phyloP scores from a whole-genome alignment of 345 rosid genomes.

The Melastoma malabathricum region DNA sequence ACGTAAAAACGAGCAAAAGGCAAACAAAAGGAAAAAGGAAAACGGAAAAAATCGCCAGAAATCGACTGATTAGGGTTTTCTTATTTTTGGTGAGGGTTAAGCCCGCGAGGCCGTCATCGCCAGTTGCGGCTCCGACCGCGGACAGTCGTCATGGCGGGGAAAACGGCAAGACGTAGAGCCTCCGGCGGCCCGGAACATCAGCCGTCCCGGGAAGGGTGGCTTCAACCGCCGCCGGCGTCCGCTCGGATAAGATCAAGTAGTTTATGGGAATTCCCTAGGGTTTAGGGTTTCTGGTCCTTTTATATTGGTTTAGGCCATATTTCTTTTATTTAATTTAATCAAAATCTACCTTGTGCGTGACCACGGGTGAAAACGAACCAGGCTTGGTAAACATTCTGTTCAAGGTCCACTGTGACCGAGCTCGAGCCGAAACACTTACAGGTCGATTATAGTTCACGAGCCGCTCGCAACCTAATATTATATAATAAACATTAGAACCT shows the following conservation, averaged over 20 bases:
- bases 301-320: background rate
- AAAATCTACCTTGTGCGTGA: too few relatives aligned
- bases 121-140: conserved; percentile 49
- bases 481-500: too few relatives aligned
- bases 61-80: background rate
- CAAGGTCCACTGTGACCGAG: too few relatives aligned
- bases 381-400: too few relatives aligned
- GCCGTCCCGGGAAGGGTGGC: conserved; percentile 12
- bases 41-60: background rate
- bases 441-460: too few relatives aligned
- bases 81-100: conserved; percentile 7
- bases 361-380: too few relatives aligned
- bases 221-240: conserved; percentile 15
- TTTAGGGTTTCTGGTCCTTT: conserved; percentile 1
- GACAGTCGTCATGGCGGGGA: conserved; percentile 71
- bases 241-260: conserved; percentile 96
- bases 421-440: too few relatives aligned
- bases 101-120: conserved; percentile 71
- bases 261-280: background rate
- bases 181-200: conserved; percentile 25
- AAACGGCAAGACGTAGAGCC: conserved; percentile 19
- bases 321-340: background rate
- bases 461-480: too few relatives aligned
- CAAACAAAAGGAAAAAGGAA: background rate
- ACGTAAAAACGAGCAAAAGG: too few relatives aligned